Evolutionary conservation across 225 moss, liverwort and hornwort species (phyloP), one percentile per base, ranked within the genome.

Genomic region (Lunularia cruciata): DNA sequence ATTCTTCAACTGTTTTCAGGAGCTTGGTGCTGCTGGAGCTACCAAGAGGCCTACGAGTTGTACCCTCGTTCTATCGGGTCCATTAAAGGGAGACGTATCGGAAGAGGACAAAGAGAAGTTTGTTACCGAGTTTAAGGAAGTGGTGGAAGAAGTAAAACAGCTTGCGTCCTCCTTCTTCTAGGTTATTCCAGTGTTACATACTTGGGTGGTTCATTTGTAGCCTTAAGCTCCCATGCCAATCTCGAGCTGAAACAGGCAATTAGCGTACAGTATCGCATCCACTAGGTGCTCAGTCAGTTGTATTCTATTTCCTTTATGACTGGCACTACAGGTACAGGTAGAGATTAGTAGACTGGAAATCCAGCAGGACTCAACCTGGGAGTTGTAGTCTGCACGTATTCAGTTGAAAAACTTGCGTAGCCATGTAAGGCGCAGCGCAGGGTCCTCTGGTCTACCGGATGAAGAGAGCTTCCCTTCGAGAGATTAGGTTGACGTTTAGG

Each of bases 41-140:
- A 96, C 96, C 3, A 96, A 96, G 78, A 88, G 96, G 74, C 96
- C 96, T 25, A 96, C 96, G 2, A 96, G 96, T 74, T 96, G 96
- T 73, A 80, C 88, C 54, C 80, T 96, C 36, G 87, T 96, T 10
- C 56, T 96, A 48, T 72, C 86, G 39, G 80, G 67, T 60, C 88
- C 95, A 27, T 75, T 87, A 0, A 86, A 81, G 66, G 95, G 90
- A 57, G 90, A 85, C 43, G 74, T 79, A 34, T 74, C 82, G 73
- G 90, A 86, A 30, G 96, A 92, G 66, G 90, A 96, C 45, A 86
- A 78, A 56, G 85, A 80, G 7, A 90, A 92, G 63, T 92, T 88
- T 47, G 82, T 81, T 73, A 51, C 69, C 33, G 90, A 86, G 65
- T 85, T 84, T 72, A 85, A 90, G 27, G 96, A 96, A 67, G 86